phyloP scores from a whole-genome alignment of 345 rosid species.

The Eucalyptus cloeziana region DNA sequence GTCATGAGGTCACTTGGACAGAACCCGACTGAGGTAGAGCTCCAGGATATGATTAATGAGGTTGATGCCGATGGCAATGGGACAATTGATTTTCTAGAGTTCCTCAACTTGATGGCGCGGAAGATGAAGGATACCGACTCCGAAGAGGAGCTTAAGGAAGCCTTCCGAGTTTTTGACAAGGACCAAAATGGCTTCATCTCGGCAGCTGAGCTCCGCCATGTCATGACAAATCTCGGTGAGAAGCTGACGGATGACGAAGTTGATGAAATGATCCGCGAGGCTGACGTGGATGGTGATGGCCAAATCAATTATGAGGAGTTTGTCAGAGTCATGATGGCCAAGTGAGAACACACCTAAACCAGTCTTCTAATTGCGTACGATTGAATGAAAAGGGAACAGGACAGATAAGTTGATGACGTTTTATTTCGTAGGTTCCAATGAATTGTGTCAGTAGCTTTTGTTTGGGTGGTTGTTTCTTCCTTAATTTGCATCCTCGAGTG shows the following conservation, averaged over 20 bases:
- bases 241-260: slow-evolving; percentile 51
- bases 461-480: slow-evolving; percentile 12
- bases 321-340: slow-evolving; percentile 55
- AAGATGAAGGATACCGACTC: slow-evolving; percentile 56
- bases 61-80: slow-evolving; percentile 55
- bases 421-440: slow-evolving; percentile 11
- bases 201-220: slow-evolving; percentile 50
- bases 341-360: slow-evolving; percentile 29
- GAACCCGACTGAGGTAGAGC: slow-evolving; percentile 55
- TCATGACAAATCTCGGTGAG: slow-evolving; percentile 54
- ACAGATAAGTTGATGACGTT: slow-evolving; percentile 26
- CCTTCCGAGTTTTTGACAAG: slow-evolving; percentile 46
- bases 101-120: slow-evolving; percentile 43
- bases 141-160: slow-evolving; percentile 50
- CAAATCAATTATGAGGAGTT: slow-evolving; percentile 52
- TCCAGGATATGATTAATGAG: slow-evolving; percentile 48
- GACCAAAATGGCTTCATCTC: slow-evolving; percentile 52
- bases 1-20: slow-evolving; percentile 47
- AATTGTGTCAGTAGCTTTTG: slow-evolving; percentile 5
- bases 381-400: slow-evolving; percentile 5
- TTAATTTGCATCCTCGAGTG: slow-evolving; percentile 13
- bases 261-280: slow-evolving; percentile 51
- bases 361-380: background rate
- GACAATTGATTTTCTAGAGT: slow-evolving; percentile 42
- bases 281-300: slow-evolving; percentile 49